Percentiles rank a stretch among this genome's conserved stretches.
phyloP scores from a whole-genome alignment of 2,329 filamentous ascomycete species.

The Orbilia brochopaga region DNA sequence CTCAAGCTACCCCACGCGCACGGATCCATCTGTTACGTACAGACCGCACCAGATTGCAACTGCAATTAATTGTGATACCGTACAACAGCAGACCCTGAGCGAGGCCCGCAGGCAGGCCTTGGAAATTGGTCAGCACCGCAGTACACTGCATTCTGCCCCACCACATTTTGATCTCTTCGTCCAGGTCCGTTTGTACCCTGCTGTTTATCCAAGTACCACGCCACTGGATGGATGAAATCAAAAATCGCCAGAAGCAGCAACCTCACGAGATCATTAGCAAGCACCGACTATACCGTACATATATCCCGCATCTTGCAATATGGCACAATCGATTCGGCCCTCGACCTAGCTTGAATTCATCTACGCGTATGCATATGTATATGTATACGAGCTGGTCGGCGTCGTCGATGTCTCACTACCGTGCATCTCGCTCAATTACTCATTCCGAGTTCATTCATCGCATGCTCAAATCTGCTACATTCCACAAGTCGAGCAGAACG shows the following conservation, averaged over 20 bases:
- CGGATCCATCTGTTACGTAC: neutral
- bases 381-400: too few species aligned
- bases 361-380: too few species aligned
- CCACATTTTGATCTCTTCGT: slow-evolving; percentile 17
- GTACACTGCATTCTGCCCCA: slow-evolving; percentile 29
- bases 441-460: neutral
- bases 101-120: slow-evolving; percentile 12
- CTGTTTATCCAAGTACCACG: slow-evolving; percentile 50
- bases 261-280: slow-evolving; percentile 46
- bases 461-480: neutral
- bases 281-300: slow-evolving; percentile 9
- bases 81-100: slow-evolving; percentile 5
- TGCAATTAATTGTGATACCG: slow-evolving; percentile 44
- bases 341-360: neutral
- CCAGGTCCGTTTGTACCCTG: slow-evolving; percentile 17
- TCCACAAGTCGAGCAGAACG: slow-evolving; percentile 10
- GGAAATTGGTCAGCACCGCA: slow-evolving; percentile 30
- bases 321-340: neutral
- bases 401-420: too few species aligned
- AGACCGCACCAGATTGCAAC: slow-evolving; percentile 4
- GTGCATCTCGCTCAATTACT: neutral
- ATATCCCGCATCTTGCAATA: neutral
- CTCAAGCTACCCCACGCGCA: slow-evolving; percentile 3
- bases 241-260: slow-evolving; percentile 42
- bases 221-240: slow-evolving; percentile 20